Conservation (phyloP, 345 rosid species). For the Litchi chinensis region DNA sequence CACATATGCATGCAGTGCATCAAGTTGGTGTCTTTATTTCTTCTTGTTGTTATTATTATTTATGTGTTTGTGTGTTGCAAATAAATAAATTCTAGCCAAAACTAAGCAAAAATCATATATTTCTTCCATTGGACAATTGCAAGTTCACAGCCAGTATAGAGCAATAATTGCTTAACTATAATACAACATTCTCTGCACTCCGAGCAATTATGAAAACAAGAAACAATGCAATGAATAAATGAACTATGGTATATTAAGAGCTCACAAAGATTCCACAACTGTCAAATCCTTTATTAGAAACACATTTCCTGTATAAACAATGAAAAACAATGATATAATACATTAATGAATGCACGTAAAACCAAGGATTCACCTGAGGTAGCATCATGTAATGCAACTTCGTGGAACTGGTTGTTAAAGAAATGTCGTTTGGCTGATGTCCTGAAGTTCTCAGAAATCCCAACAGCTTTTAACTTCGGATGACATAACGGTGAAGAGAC, state of each 20-base stretch:
- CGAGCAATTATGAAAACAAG: not conserved
- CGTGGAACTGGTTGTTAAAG: conserved; percentile 33
- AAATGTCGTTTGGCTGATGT: conserved; percentile 48
- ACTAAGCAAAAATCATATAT: not conserved
- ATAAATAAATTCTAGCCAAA: not conserved
- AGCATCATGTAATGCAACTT: conserved; percentile 37
- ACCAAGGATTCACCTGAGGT: conserved; percentile 38
- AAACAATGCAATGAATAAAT: not conserved
- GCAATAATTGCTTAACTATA: not conserved
- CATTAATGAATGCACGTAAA: conserved; percentile 4
- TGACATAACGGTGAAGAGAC: conserved; percentile 56
- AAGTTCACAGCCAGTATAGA: conserved; percentile 8
- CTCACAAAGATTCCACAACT: not conserved
- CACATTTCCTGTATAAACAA: not conserved
- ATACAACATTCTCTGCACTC: not conserved
- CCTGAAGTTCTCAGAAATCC: conserved; percentile 40
- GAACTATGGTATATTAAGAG: not conserved
- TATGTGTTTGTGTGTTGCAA: not conserved
- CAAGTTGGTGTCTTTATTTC: not conserved
- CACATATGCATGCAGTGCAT: not conserved
- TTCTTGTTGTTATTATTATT: not conserved
- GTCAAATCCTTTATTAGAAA: not conserved
- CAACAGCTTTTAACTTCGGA: conserved; percentile 46
- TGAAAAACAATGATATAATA: not conserved
- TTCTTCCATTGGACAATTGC: not conserved